Conservation (phyloP, 805 yeast species). For the Blastobotrys terrestris region DNA sequence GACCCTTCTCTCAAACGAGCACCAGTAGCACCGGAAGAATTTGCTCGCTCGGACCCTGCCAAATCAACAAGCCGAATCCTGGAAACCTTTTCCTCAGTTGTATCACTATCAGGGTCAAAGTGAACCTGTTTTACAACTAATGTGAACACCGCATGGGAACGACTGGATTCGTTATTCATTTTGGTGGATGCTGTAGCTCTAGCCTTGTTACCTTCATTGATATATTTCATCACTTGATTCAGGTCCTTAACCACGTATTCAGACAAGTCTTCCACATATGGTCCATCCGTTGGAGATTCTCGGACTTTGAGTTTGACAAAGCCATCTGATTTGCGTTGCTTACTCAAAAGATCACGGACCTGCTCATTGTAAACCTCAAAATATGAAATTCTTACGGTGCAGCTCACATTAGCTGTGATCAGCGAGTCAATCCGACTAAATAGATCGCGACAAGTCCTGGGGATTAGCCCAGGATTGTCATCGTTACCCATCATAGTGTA, state of each 20-base stretch:
- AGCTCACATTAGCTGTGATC: slow-evolving; percentile 34
- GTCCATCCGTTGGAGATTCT: slow-evolving; percentile 60
- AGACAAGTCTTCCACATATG: slow-evolving; percentile 62
- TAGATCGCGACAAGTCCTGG: slow-evolving; percentile 49
- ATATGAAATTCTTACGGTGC: slow-evolving; percentile 50
- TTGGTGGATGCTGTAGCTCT: slow-evolving; percentile 69
- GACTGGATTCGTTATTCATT: slow-evolving; percentile 65
- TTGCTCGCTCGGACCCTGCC: slow-evolving; percentile 76
- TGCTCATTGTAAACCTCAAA: slow-evolving; percentile 76
- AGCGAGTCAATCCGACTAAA: slow-evolving; percentile 39
- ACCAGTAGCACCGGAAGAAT: slow-evolving; percentile 53
- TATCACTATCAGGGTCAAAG: slow-evolving; percentile 27
- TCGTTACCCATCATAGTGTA: slow-evolving; percentile 69
- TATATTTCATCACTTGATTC: slow-evolving; percentile 41
- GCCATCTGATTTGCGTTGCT: slow-evolving; percentile 7
- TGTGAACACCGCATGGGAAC: slow-evolving; percentile 78
- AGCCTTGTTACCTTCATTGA: slow-evolving; percentile 46
- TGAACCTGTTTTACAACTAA: slow-evolving; percentile 53
- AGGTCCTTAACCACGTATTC: slow-evolving; percentile 47
- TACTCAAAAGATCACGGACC: slow-evolving; percentile 48
- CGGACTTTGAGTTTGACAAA: slow-evolving; percentile 44
- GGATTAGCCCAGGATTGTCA: slow-evolving; percentile 57
- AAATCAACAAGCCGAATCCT: slow-evolving; percentile 66
- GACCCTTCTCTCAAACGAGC: slow-evolving; percentile 64
- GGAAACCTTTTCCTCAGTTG: slow-evolving; percentile 46